A percentile compares a stretch with the other conserved stretches of the same genome.
phyloP scores from a whole-genome alignment of 2,329 filamentous ascomycete species.

The Colletotrichum zoysiae region DNA sequence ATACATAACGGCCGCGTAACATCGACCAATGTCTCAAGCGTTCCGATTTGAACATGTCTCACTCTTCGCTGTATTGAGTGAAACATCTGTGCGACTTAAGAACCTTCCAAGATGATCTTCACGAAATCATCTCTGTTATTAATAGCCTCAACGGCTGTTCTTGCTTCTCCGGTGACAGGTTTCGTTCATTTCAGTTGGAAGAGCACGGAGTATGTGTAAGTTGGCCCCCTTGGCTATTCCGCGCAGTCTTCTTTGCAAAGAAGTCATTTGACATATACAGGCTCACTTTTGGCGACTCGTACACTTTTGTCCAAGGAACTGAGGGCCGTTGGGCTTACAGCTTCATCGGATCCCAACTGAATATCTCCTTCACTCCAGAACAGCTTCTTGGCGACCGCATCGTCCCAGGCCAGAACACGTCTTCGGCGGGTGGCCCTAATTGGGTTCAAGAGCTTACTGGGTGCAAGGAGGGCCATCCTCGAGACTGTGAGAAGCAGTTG shows the following conservation, averaged over 20 bases:
- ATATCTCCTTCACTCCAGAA: slow-evolving; percentile 58
- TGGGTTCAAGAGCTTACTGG: slow-evolving; percentile 67
- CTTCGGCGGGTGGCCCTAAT: slow-evolving; percentile 65
- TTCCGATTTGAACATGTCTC: neutral
- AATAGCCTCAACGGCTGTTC: neutral
- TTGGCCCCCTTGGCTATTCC: neutral
- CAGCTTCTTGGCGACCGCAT: slow-evolving; percentile 62
- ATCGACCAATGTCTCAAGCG: too few relatives aligned
- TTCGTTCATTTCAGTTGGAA: slow-evolving; percentile 42
- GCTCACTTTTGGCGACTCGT: slow-evolving; percentile 64
- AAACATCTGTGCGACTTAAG: neutral
- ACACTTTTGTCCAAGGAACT: slow-evolving; percentile 66
- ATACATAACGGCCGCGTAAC: too few relatives aligned
- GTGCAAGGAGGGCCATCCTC: slow-evolving; percentile 59
- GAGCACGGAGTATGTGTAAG: slow-evolving; percentile 45
- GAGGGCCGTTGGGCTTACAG: slow-evolving; percentile 63
- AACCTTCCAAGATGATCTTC: neutral
- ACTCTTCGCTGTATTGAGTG: too few relatives aligned
- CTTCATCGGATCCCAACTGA: slow-evolving; percentile 66
- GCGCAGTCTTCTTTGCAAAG: neutral
- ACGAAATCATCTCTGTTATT: neutral
- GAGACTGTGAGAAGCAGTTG: slow-evolving; percentile 59
- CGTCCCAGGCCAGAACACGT: slow-evolving; percentile 60
- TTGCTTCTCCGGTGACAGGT: neutral
- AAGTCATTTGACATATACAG: slow-evolving; percentile 43